These are phyloP conservation scores for Asterionellopsis glacialis DNA, from an alignment of 108 stramenopile species.

Conservation along the genomic window DNA sequence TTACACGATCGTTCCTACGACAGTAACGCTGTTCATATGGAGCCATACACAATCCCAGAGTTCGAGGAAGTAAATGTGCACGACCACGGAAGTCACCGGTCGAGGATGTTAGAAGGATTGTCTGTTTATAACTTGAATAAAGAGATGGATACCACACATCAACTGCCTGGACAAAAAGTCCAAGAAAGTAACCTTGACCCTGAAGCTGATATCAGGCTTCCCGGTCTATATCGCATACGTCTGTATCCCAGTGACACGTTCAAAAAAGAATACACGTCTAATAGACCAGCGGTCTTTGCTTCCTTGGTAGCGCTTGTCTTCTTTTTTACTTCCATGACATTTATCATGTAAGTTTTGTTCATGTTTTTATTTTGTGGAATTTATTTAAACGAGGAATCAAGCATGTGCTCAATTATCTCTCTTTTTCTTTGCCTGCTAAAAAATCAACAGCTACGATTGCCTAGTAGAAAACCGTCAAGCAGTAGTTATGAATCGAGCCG, in stretches of 20 bases:
- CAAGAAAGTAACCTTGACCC: too few species aligned
- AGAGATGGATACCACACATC: too few species aligned
- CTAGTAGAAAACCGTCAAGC: constrained; percentile 17
- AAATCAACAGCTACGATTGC: neutral
- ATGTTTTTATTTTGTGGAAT: too few species aligned
- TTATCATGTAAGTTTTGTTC: neutral
- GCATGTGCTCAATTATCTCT: too few species aligned
- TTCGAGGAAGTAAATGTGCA: too few species aligned
- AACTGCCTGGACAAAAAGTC: too few species aligned
- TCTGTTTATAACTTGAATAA: too few species aligned
- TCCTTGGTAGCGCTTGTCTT: constrained; percentile 11
- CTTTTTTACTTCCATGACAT: constrained; percentile 9
- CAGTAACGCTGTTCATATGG: neutral
- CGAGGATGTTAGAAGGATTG: too few species aligned
- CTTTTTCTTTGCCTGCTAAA: too few species aligned
- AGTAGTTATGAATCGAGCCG: constrained; percentile 10
- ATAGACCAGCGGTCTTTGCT: constrained; percentile 7
- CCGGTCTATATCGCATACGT: constrained; percentile 7
- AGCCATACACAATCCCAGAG: too few species aligned
- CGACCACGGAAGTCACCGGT: too few species aligned
- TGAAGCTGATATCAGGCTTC: neutral
- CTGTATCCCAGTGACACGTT: constrained; percentile 13
- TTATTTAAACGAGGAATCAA: too few species aligned
- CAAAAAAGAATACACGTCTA: constrained; percentile 2
- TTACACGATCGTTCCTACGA: constrained; percentile 15